These are phyloP conservation scores for Serpula lacrymans DNA, from an alignment of 768 basidiomycete genomes.

Conservation along the genomic window DNA sequence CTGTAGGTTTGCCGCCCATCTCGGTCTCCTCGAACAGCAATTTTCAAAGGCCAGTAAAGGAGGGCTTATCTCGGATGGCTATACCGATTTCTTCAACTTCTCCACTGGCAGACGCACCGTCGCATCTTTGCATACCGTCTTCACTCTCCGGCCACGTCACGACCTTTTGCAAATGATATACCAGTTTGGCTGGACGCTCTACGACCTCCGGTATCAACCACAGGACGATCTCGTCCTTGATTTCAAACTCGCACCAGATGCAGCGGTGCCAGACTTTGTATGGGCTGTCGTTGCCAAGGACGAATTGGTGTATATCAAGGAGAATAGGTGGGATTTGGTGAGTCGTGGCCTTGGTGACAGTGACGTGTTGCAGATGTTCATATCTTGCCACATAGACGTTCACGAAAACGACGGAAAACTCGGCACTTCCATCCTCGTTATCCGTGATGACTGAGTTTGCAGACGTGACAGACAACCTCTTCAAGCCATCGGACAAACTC, in stretches of 20 bases:
- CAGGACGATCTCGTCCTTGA: conserved; percentile 73
- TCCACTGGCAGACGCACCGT: conserved; percentile 83
- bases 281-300: conserved; percentile 84
- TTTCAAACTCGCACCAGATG: conserved; percentile 59
- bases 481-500: conserved; percentile 53
- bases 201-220: conserved; percentile 73
- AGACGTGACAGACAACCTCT: conserved; percentile 75
- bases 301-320: conserved; percentile 65
- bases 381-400: conserved; percentile 56
- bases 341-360: conserved; percentile 27
- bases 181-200: conserved; percentile 58
- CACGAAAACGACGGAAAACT: conserved; percentile 70
- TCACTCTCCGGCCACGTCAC: conserved; percentile 79
- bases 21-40: conserved; percentile 58
- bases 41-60: conserved; percentile 65
- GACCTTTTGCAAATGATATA: conserved; percentile 68
- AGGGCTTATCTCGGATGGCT: conserved; percentile 62
- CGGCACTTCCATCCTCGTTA: conserved; percentile 54
- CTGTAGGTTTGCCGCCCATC: conserved; percentile 65
- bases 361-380: conserved; percentile 4
- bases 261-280: conserved; percentile 61
- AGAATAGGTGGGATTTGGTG: conserved; percentile 84
- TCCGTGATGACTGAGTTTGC: conserved; percentile 88
- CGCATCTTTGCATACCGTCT: conserved; percentile 73
- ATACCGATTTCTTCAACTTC: conserved; percentile 79